Evolutionary conservation across 2,329 filamentous ascomycete species (phyloP).

Genomic region (Colletotrichum filicis): DNA sequence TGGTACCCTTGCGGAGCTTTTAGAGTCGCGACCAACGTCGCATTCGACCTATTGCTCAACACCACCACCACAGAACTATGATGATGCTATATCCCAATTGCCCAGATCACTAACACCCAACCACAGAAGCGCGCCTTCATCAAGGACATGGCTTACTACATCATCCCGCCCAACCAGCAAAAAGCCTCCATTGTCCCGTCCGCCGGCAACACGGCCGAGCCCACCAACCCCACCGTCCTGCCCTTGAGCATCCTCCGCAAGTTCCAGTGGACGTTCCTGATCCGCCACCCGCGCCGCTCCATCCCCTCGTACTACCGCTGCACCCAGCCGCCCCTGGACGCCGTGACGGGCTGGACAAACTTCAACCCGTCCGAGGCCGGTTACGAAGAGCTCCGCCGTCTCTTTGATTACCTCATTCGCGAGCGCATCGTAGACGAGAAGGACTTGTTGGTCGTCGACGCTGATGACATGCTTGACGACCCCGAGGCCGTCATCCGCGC

Average conservation of each 20-base stretch:
- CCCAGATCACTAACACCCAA: constrained; percentile 30
- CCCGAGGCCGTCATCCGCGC: constrained; percentile 79
- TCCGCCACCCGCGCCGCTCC: constrained; percentile 91
- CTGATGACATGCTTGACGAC: constrained; percentile 91
- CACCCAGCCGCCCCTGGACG: constrained; percentile 86
- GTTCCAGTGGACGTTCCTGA: constrained; percentile 96
- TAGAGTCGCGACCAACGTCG: not conserved
- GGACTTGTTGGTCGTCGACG: constrained; percentile 87
- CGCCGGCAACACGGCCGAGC: constrained; percentile 73
- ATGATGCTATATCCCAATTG: not conserved
- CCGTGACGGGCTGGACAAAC: constrained; percentile 84
- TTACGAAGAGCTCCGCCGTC: constrained; percentile 84
- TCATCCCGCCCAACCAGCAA: constrained; percentile 79
- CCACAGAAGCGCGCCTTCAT: constrained; percentile 91
- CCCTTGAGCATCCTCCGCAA: constrained; percentile 77
- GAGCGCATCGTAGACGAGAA: constrained; percentile 77
- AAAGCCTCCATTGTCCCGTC: constrained; percentile 81
- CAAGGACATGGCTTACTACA: constrained; percentile 97
- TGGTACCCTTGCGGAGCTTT: not conserved
- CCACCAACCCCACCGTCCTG: constrained; percentile 85
- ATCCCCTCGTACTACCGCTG: constrained; percentile 96
- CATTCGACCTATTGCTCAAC: not conserved
- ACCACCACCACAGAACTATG: not conserved
- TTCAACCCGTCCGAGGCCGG: constrained; percentile 92
- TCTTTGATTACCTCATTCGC: constrained; percentile 86